Evolutionary conservation across 164 flowering plant species (phyloP).

Genomic region (Dillenia suffruticosa): DNA sequence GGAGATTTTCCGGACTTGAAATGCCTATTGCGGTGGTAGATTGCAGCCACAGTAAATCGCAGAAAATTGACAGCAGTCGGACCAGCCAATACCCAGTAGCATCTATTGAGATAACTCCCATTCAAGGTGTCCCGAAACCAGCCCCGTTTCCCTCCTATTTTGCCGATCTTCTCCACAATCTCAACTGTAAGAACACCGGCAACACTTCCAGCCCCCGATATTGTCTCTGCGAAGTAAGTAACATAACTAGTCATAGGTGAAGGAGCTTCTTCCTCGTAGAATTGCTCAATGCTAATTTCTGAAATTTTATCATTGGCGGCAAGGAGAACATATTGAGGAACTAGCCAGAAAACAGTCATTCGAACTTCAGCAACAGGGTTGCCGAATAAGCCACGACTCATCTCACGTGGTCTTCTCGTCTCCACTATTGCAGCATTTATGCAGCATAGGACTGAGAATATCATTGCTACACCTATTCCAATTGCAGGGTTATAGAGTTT

Average conservation of each 20-base stretch:
- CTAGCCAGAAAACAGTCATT: constrained; percentile 18
- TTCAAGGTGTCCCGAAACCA: constrained; percentile 19
- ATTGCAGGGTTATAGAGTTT: constrained; percentile 3
- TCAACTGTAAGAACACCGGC: constrained; percentile 12
- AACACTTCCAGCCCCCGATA: constrained; percentile 16
- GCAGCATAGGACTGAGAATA: constrained; percentile 19
- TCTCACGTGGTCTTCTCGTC: constrained; percentile 5
- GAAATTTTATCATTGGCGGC: too few species aligned
- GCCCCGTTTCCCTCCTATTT: constrained; percentile 7
- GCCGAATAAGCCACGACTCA: constrained; percentile 5
- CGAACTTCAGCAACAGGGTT: constrained; percentile 8
- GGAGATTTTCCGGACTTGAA: too few species aligned
- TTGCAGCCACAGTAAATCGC: not conserved
- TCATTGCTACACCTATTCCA: constrained; percentile 19
- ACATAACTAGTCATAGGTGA: constrained; percentile 4
- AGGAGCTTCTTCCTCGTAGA: constrained; percentile 5
- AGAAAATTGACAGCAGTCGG: constrained; percentile 12
- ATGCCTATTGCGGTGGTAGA: too few species aligned
- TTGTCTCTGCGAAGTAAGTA: not conserved
- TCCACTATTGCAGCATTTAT: constrained; percentile 16
- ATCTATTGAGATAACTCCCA: constrained; percentile 18
- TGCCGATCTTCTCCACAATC: constrained; percentile 7
- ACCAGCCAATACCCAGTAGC: constrained; percentile 10
- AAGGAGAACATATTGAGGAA: constrained; percentile 17
- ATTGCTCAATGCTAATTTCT: too few species aligned